Conservation (phyloP, 2,329 filamentous ascomycete genomes). For the Botryotinia narcissicola region DNA sequence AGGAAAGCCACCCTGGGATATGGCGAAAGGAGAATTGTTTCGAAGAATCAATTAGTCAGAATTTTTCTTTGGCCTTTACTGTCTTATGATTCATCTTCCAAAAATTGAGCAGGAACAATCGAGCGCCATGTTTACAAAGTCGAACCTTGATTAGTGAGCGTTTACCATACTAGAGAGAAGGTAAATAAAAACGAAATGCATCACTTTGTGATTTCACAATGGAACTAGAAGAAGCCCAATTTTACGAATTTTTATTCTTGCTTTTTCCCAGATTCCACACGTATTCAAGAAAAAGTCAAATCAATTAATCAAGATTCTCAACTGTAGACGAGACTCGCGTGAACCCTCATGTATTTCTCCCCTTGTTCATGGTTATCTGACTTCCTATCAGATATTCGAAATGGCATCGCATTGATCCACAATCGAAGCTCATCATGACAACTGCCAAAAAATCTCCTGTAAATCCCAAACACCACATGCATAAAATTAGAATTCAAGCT, state of each 20-base stretch:
- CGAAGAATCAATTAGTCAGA: not conserved
- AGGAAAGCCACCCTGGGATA: not conserved
- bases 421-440: not conserved
- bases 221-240: too few species aligned
- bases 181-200: not conserved
- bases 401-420: not conserved
- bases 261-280: not conserved
- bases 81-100: not conserved
- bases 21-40: not conserved
- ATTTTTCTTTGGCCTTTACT: not conserved
- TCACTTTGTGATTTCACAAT: not conserved
- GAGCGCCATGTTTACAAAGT: too few species aligned
- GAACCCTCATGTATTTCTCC: too few species aligned
- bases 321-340: not conserved
- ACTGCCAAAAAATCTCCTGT: not conserved
- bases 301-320: not conserved
- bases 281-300: not conserved
- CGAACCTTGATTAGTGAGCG: not conserved
- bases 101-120: not conserved
- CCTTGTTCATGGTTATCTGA: not conserved
- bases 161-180: not conserved
- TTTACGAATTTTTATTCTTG: not conserved
- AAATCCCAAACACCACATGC: constrained; percentile 24
- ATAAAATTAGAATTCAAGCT: constrained; percentile 24
- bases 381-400: not conserved